Evolutionary conservation across 768 basidiomycete species (phyloP).

Genomic region (Neoboletus subvelutipes): DNA sequence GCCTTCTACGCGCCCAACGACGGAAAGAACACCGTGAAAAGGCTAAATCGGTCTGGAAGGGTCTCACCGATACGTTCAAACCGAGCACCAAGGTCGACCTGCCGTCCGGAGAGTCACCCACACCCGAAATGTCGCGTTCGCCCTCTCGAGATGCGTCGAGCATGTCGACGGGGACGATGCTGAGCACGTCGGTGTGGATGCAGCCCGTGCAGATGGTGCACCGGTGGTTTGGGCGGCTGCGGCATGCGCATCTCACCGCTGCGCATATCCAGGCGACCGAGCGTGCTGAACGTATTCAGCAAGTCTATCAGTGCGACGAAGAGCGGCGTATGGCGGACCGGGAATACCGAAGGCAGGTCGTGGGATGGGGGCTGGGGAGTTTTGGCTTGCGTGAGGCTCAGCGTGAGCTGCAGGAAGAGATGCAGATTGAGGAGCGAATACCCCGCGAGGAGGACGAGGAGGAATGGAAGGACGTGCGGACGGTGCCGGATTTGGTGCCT

Average conservation of each 20-base stretch:
- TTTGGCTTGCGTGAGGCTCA: constrained; percentile 48
- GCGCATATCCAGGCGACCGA: constrained; percentile 71
- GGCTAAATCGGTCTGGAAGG: constrained; percentile 57
- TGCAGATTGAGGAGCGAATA: constrained; percentile 1
- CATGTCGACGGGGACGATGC: not conserved
- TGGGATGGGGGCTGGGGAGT: constrained; percentile 75
- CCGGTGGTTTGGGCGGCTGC: constrained; percentile 57
- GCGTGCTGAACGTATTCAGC: constrained; percentile 62
- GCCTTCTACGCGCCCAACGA: constrained; percentile 45
- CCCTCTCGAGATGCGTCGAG: constrained; percentile 12
- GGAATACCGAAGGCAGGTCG: constrained; percentile 29
- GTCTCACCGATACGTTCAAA: constrained; percentile 53
- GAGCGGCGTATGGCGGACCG: constrained; percentile 15
- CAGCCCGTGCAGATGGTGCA: constrained; percentile 38
- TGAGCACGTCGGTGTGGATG: not conserved
- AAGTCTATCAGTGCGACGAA: constrained; percentile 47
- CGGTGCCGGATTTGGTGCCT: not conserved
- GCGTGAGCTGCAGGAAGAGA: constrained; percentile 30
- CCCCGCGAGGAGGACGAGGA: constrained; percentile 23
- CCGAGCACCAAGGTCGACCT: not conserved
- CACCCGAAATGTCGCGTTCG: not conserved
- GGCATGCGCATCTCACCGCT: constrained; percentile 70
- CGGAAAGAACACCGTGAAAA: constrained; percentile 50
- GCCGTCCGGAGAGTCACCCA: not conserved
- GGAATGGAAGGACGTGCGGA: constrained; percentile 19